Evolutionary conservation across 2,329 filamentous ascomycete genomes (phyloP).

Genomic region (Coniella vitis): DNA sequence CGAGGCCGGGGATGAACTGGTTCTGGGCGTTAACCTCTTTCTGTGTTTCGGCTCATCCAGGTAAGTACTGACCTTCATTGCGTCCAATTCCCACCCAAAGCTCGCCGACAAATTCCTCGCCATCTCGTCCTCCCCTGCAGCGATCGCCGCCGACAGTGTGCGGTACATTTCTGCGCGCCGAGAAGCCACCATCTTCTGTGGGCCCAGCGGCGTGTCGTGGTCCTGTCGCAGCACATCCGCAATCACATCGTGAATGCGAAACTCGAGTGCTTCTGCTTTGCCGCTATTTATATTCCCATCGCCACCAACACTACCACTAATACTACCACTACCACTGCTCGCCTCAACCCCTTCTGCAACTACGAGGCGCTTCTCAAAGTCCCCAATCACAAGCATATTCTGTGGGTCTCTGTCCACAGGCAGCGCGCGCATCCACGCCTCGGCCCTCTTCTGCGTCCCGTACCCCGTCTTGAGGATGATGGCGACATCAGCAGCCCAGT

Average conservation of each 20-base stretch:
- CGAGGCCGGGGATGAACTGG: slow-evolving; percentile 50
- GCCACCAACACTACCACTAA: no score
- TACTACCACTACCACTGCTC: no score
- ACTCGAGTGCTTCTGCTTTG: slow-evolving; percentile 11
- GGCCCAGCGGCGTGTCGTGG: slow-evolving; percentile 20
- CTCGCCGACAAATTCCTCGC: slow-evolving; percentile 31
- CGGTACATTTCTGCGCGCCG: slow-evolving; percentile 34
- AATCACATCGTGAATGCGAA: slow-evolving; percentile 35
- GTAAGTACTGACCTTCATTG: slow-evolving; percentile 34
- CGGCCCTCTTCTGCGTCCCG: slow-evolving; percentile 43
- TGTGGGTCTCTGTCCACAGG: slow-evolving; percentile 25
- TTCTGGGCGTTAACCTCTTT: no score
- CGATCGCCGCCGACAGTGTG: slow-evolving; percentile 32
- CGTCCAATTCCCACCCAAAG: slow-evolving; percentile 43
- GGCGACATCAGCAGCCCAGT: slow-evolving; percentile 39
- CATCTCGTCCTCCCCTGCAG: slow-evolving; percentile 29
- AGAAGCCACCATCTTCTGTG: neutral
- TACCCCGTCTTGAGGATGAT: slow-evolving; percentile 52
- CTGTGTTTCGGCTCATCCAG: no score
- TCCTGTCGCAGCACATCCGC: slow-evolving; percentile 22
- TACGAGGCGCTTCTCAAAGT: slow-evolving; percentile 32
- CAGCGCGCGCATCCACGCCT: slow-evolving; percentile 40
- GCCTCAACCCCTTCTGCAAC: no score
- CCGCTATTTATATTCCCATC: no score
- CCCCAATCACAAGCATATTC: slow-evolving; percentile 42